Evolutionary conservation across 2,329 filamentous ascomycete species (phyloP), one percentile per base, ranked within the genome.

Genomic region (Cladophialophora exuberans): DNA sequence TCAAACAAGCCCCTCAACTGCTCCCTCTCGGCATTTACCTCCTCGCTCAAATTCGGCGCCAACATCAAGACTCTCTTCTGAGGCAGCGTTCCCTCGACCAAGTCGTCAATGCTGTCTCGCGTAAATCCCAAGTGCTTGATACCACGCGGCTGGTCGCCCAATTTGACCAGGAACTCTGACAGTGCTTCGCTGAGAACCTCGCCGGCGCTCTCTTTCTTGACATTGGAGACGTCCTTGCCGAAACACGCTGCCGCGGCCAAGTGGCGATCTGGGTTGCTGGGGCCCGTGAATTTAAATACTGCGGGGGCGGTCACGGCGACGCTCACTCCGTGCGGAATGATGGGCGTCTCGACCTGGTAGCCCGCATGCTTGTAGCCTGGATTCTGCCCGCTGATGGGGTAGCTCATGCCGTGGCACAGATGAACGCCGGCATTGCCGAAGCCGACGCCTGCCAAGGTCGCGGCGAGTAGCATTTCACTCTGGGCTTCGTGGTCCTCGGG

Each of bases 341-440:
- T 88, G 7, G 89, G 84, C n/a, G 53, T 61, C 22, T 83, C 73
- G 6, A 96, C 85, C 1, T 86, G 77, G 72, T 99, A 99, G n/a
- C 94, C 94, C 0, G 81, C 72, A 69, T 99, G 94, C 66, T 85
- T 86, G 75, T 97, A 97, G 4, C 88, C 87, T 0, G 89, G 90
- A 70, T 99, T 99, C 70, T 97, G 92, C 25, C 91, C 90, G 0
- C 90, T 96, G 67, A 99, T 96, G 15, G 94, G 94, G 69, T 99
- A 99, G 20, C 89, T 95, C 93, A 99, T 97, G 69, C 93, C 87
- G 69, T 90, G 87, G 70, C 87, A 90, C 7, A 90, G 79, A 75
- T 99, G 94, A 2, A 99, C 94, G 45, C 95, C 94, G 1, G 95
- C 95, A 66, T 99, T 99, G 17, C 95, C 94, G 70, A 99, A 99